Evolutionary conservation across 768 basidiomycete genomes (phyloP), one percentile per base, ranked within the genome.

Genomic region (Termitomyces eurrhizus): DNA sequence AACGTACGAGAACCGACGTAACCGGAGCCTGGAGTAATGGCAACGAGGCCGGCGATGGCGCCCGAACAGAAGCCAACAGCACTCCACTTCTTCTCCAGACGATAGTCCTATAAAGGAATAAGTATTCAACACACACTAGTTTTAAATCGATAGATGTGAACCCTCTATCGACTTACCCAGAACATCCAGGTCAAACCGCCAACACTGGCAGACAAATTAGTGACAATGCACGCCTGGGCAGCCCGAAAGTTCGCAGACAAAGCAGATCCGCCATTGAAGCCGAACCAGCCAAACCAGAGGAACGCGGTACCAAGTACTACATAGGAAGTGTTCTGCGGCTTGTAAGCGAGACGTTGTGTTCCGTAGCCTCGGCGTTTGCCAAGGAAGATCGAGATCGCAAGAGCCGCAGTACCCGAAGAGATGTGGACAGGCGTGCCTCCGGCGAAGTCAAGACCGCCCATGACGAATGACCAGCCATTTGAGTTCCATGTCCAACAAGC

Each of bases 361-460:
- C 95, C 95, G 64, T 93, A 98, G 1, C 95, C 95, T 36, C 89
- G 80, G 55, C 95, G 88, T 68, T 90, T 93, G 44, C 96, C 95
- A 39, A 99, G 88, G 72, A 89, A 97, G 67, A 94, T 75, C 29
- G 90, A 95, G 64, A 95, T 91, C 12, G 92, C 95, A 37, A 98
- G 82, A 2, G 92, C 96, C 1, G 93, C 94, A 0, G 87, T 87
- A 51, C 96, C 96, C 16, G 93, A 95, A 18, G 90, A 90, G 66
- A 99, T 98, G 70, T 99, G 95, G 62, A 99, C 94, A 24, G 96
- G 96, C 12, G 93, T 95, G 56, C 96, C 96, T 33, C 95, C 95
- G 9, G 95, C 95, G 62, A 96, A 95, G 70, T 95, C 92, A 57
- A 93, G 88, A 60, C 89, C 90, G 16, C 93, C 95, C 55, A 92